Evolutionary conservation across 257 asterid species (phyloP).

Genomic region (Jacaranda mimosifolia): DNA sequence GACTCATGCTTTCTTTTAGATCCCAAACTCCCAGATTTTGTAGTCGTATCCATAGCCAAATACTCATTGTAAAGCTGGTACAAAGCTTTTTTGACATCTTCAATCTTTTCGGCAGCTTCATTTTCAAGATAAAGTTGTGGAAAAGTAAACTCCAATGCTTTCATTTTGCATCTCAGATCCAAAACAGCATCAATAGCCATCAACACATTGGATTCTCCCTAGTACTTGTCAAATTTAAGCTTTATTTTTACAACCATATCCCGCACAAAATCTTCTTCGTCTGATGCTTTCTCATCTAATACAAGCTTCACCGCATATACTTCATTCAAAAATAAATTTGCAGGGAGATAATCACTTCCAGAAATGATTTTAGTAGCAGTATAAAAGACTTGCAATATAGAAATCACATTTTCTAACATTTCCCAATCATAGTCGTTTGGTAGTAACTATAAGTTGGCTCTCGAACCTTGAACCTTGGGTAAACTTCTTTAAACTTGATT

Average conservation of each 20-base stretch:
- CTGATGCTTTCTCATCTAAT: background rate
- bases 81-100: too few species aligned
- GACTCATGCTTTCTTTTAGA: background rate
- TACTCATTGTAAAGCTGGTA: background rate
- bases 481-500: too few species aligned
- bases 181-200: background rate
- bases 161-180: background rate
- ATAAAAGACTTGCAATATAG: background rate
- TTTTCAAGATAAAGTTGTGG: background rate
- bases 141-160: background rate
- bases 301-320: background rate
- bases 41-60: background rate
- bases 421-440: background rate
- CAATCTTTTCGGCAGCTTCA: background rate
- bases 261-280: background rate
- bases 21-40: background rate
- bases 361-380: background rate
- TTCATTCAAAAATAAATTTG: background rate
- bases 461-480: background rate
- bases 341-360: background rate
- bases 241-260: background rate
- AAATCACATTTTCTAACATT: background rate
- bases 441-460: background rate
- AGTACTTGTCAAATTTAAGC: background rate
- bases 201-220: background rate